Percentiles rank a stretch among this genome's conserved stretches.
phyloP scores from a whole-genome alignment of 176 grass and related monocot genomes.

The Oryza rufipogon region DNA sequence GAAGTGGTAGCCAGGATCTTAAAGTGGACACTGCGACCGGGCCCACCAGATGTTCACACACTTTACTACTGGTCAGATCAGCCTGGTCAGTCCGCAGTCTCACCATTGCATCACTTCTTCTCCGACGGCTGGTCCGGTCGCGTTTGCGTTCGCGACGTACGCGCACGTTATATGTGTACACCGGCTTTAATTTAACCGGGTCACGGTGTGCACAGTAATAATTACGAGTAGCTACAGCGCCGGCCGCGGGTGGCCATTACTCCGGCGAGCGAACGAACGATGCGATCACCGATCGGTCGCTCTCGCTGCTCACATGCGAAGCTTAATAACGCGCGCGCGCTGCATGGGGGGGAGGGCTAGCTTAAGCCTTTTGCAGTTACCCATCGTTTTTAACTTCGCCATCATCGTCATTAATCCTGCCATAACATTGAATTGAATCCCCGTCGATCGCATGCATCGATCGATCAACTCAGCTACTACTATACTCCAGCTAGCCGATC shows the following conservation, averaged over 20 bases:
- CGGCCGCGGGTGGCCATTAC: slow-evolving; percentile 21
- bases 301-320: slow-evolving; percentile 48
- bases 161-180: neutral
- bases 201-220: neutral
- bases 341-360: neutral
- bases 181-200: neutral
- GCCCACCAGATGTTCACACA: slow-evolving; percentile 60
- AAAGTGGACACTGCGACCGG: slow-evolving; percentile 65
- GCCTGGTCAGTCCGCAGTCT: neutral
- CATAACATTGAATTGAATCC: neutral
- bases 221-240: neutral
- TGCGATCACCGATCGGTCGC: neutral
- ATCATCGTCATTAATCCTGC: slow-evolving; percentile 33
- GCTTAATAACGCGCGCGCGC: slow-evolving; percentile 37
- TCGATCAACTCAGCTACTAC: neutral
- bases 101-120: neutral
- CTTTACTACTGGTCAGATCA: slow-evolving; percentile 51
- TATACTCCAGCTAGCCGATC: neutral
- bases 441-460: neutral
- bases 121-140: neutral
- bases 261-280: neutral
- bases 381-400: slow-evolving; percentile 46
- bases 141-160: neutral
- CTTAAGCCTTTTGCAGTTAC: slow-evolving; percentile 54
- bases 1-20: slow-evolving; percentile 79